Percentiles rank a stretch among this genome's conserved stretches.
phyloP scores from a whole-genome alignment of 345 rosid species.

The Eucalyptus fibrosa region DNA sequence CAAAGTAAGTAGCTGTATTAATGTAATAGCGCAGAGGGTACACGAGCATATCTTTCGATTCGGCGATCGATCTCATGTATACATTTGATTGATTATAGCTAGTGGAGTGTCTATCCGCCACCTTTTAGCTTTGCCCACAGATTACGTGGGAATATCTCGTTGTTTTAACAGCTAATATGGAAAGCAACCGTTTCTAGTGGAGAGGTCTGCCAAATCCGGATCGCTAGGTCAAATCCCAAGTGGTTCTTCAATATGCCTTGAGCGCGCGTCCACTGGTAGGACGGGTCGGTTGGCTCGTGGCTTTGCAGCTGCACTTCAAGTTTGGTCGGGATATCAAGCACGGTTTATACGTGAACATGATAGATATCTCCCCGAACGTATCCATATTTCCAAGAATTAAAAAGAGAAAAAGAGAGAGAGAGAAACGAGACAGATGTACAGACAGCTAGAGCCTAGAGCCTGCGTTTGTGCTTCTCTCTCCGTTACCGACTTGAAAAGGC shows the following conservation, averaged over 20 bases:
- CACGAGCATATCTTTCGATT: neutral
- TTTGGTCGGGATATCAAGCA: neutral
- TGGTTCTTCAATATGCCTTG: neutral
- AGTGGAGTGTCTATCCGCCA: neutral
- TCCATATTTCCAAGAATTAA: neutral
- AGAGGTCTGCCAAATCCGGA: neutral
- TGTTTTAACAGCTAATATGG: neutral
- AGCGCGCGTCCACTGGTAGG: neutral
- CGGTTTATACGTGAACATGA: neutral
- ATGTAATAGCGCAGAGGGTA: neutral
- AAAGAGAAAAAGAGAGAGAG: neutral
- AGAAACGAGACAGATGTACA: neutral
- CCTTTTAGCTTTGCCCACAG: neutral
- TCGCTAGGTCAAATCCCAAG: neutral
- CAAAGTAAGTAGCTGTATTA: neutral
- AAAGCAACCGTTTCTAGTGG: neutral
- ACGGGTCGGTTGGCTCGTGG: neutral
- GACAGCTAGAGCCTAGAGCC: neutral
- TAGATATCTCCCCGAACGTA: neutral
- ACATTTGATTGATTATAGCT: neutral
- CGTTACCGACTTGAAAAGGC: neutral
- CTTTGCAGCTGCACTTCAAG: neutral
- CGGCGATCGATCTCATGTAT: neutral
- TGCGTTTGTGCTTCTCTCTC: neutral
- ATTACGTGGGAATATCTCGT: neutral